Conservation (phyloP, 2,329 filamentous ascomycete species). For the Phialophora chinensis region DNA sequence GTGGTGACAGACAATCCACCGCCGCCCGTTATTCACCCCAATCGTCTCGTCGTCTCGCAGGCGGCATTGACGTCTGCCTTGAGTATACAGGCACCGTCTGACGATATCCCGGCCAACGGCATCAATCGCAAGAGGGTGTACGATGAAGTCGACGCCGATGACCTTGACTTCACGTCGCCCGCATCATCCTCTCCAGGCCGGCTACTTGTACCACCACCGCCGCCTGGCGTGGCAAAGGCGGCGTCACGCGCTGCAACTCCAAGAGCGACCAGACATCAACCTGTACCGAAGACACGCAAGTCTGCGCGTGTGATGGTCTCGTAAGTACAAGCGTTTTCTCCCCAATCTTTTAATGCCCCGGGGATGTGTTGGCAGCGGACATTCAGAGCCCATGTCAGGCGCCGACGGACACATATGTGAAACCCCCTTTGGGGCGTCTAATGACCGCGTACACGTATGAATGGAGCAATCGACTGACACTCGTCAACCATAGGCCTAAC, state of each 20-base stretch:
- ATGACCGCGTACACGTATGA: background rate
- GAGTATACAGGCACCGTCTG: slow-evolving; percentile 44
- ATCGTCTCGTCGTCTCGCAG: slow-evolving; percentile 28
- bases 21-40: slow-evolving; percentile 37
- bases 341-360: slow-evolving; percentile 3
- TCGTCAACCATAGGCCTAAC: slow-evolving; percentile 34
- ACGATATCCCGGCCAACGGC: slow-evolving; percentile 48
- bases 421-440: background rate
- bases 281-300: slow-evolving; percentile 65
- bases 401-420: background rate
- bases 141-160: slow-evolving; percentile 40
- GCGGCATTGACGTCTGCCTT: slow-evolving; percentile 46
- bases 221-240: slow-evolving; percentile 61
- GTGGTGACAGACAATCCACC: slow-evolving; percentile 24
- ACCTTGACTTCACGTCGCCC: slow-evolving; percentile 40
- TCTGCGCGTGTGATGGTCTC: slow-evolving; percentile 72
- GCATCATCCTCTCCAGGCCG: slow-evolving; percentile 40
- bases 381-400: background rate
- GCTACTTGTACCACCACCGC: slow-evolving; percentile 39
- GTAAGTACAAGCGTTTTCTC: slow-evolving; percentile 44
- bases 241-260: slow-evolving; percentile 42
- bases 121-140: slow-evolving; percentile 35
- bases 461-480: slow-evolving; percentile 20
- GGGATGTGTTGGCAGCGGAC: background rate
- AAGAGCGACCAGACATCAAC: slow-evolving; percentile 46